Percentiles rank a stretch among this genome's conserved stretches.
These are phyloP conservation scores for Heliamphora pulchella DNA, from an alignment of 179 eudicot genomes.

Conservation along the genomic window DNA sequence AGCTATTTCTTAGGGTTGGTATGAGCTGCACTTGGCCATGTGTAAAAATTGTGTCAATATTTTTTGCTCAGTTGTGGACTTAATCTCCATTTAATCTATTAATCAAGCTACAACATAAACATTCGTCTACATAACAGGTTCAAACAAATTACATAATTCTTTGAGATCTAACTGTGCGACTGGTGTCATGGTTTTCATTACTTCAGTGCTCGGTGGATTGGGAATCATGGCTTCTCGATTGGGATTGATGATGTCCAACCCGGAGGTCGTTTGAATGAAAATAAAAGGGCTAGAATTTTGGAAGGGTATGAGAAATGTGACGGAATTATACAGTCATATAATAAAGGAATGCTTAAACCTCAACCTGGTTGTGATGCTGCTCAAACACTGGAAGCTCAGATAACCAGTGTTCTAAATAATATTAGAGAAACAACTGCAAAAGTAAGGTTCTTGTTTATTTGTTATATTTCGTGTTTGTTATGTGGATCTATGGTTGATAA, in stretches of 20 bases:
- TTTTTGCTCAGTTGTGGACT: not conserved
- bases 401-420: slow-evolving; percentile 51
- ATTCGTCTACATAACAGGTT: not conserved
- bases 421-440: slow-evolving; percentile 67
- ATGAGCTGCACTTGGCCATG: not conserved
- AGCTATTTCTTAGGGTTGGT: slow-evolving; percentile 1
- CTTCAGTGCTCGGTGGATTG: slow-evolving; percentile 96
- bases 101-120: not conserved
- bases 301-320: slow-evolving; percentile 54
- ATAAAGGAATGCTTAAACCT: slow-evolving; percentile 49
- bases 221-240: slow-evolving; percentile 96
- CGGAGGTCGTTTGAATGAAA: slow-evolving; percentile 39
- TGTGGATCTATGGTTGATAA: not conserved
- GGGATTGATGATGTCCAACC: slow-evolving; percentile 98
- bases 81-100: not conserved
- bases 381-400: slow-evolving; percentile 71
- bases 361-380: slow-evolving; percentile 82
- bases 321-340: slow-evolving; percentile 39
- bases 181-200: slow-evolving; percentile 12
- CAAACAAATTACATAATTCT: slow-evolving; percentile 1
- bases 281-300: slow-evolving; percentile 33
- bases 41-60: not conserved
- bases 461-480: not conserved
- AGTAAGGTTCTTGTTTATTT: slow-evolving; percentile 27
- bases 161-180: not conserved